phyloP scores from a whole-genome alignment of 202 grass and related monocot species.

The Eragrostis tef region DNA sequence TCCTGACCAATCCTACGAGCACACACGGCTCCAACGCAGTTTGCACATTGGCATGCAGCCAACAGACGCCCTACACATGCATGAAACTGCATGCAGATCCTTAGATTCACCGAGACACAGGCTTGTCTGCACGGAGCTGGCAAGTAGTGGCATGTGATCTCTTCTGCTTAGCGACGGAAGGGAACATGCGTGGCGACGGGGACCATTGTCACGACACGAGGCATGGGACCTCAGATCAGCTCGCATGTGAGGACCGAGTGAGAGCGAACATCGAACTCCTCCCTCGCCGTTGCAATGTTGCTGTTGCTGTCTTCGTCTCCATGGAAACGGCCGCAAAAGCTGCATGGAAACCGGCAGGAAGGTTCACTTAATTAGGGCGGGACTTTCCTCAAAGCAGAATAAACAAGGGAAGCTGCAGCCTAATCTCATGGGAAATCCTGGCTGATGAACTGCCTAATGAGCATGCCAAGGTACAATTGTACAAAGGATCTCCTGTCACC shows the following conservation, averaged over 20 bases:
- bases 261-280: too few species aligned
- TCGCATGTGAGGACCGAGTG: not conserved
- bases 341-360: slow-evolving; percentile 32
- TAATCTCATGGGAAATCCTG: slow-evolving; percentile 4
- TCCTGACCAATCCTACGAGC: not conserved
- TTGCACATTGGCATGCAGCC: not conserved
- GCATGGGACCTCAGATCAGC: not conserved
- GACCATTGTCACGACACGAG: not conserved
- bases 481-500: not conserved
- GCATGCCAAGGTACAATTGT: not conserved
- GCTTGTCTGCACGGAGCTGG: not conserved
- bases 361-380: not conserved
- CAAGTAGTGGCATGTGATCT: not conserved
- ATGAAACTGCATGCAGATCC: not conserved
- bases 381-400: not conserved
- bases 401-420: slow-evolving; percentile 23
- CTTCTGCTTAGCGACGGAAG: not conserved
- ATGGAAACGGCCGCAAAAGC: slow-evolving; percentile 38
- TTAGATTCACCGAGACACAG: not conserved
- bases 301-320: not conserved
- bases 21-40: not conserved
- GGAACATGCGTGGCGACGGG: not conserved
- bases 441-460: not conserved
- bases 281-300: not conserved
- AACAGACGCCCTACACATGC: not conserved